Evolutionary conservation across 2,329 filamentous ascomycete species (phyloP), one percentile per base, ranked within the genome.

Genomic region (Alternaria ethzedia): DNA sequence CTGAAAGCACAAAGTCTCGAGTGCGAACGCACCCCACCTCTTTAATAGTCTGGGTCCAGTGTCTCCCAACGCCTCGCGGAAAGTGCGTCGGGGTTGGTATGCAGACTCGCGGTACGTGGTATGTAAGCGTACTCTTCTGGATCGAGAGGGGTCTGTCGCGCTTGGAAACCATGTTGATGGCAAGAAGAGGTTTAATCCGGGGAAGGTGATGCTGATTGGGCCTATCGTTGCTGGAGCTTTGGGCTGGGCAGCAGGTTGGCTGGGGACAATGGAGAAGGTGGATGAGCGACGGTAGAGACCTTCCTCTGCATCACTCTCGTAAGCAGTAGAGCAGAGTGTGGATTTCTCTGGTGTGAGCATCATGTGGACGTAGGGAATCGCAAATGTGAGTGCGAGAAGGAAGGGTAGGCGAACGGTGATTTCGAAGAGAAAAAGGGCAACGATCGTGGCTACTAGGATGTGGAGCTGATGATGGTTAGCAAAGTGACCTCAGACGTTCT

Each of bases 1-100:
- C 17, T 60, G 43, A 8, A 25, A 30, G 10, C 25, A 47, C 8
- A 23, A 23, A 9, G 15, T 25, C 5, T 28, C 3, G 17, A 30
- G 12, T 20, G 13, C 12, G 3, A 21, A 28, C 17, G n/a, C 21
- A 2, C 30, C 12, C 36, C 52, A 54, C 5, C 21, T 44, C 6
- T 28, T 8, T 2, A 54, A 5, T 5, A 59, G 9, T 6, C 57
- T 25, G 5, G 57, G 47, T 17, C 36, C 11, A 3, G 50, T 60
- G 13, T 55, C 49, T 17, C 13, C 36, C 20, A 54, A 21, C 4
- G 57, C 49, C 41, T 59, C 57, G 25, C 13, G 17, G 21, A 52
- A 59, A 7, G 47, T 59, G 13, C 57, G 56, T 9, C 17, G 30
- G 13, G 56, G 56, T 17, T 23, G 56, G 10, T 44, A 59, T 6